These are phyloP conservation scores for Davidsoniella virescens DNA, from an alignment of 2,329 filamentous ascomycete species.

Conservation along the genomic window DNA sequence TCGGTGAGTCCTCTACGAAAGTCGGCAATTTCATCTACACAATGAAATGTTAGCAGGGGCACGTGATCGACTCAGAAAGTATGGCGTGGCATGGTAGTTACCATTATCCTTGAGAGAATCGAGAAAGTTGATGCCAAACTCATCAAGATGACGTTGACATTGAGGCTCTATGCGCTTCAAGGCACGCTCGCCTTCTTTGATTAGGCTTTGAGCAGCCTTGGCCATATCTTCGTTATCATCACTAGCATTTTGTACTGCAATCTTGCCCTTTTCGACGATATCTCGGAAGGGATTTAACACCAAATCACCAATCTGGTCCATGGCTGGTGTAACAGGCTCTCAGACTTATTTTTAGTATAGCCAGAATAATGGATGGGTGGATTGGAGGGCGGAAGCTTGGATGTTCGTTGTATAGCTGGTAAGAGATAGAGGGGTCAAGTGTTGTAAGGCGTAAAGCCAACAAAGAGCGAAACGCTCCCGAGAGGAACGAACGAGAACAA, in stretches of 20 bases:
- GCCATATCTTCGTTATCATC: constrained; percentile 29
- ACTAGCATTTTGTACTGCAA: constrained; percentile 31
- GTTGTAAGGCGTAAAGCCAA: too few relatives aligned
- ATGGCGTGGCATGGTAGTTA: constrained; percentile 19
- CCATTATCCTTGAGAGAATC: constrained; percentile 37
- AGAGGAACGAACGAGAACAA: too few relatives aligned
- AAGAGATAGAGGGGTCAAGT: too few relatives aligned
- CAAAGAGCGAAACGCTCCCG: too few relatives aligned
- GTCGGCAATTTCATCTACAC: constrained; percentile 32
- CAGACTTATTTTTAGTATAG: too few relatives aligned
- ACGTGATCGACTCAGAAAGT: neutral
- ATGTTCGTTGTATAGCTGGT: neutral
- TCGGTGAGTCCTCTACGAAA: constrained; percentile 32
- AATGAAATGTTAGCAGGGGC: neutral
- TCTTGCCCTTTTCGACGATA: constrained; percentile 33
- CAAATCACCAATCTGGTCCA: constrained; percentile 28
- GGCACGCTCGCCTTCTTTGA: constrained; percentile 32
- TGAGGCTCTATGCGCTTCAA: constrained; percentile 35
- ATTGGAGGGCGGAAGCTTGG: too few relatives aligned
- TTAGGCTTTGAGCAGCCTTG: constrained; percentile 30
- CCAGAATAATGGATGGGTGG: neutral
- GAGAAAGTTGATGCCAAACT: constrained; percentile 34
- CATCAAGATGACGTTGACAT: constrained; percentile 30
- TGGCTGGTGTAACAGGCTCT: constrained; percentile 13
- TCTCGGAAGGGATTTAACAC: constrained; percentile 36